A percentile compares a stretch with the other conserved stretches of the same genome.
phyloP scores from a whole-genome alignment of 164 flowering plant genomes.

The Magnolia officinalis region DNA sequence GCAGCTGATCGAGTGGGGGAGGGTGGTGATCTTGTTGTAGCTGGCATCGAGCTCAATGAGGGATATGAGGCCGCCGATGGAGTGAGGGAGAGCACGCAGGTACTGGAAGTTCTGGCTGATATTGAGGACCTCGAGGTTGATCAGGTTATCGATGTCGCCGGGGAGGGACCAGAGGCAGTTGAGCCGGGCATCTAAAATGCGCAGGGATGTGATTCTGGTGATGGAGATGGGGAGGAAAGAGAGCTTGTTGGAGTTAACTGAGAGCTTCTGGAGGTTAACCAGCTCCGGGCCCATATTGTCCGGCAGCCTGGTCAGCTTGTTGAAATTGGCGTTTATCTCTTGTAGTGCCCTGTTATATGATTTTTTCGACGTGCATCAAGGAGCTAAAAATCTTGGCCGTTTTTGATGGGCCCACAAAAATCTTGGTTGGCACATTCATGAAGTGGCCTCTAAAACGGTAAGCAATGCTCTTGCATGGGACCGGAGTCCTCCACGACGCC shows the following conservation, averaged over 20 bases:
- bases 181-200: constrained; percentile 68
- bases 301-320: constrained; percentile 66
- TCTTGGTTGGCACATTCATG: too few species aligned
- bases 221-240: constrained; percentile 55
- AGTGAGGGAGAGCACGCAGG: constrained; percentile 62
- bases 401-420: too few species aligned
- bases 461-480: too few species aligned
- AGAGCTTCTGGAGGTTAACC: constrained; percentile 60
- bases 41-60: constrained; percentile 80
- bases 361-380: background rate
- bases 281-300: constrained; percentile 78
- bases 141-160: constrained; percentile 70
- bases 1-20: constrained; percentile 73
- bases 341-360: constrained; percentile 48
- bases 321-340: constrained; percentile 90
- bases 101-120: constrained; percentile 89
- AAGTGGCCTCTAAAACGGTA: too few species aligned
- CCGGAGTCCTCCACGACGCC: too few species aligned
- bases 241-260: constrained; percentile 85
- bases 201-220: constrained; percentile 61
- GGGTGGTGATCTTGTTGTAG: constrained; percentile 58
- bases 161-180: constrained; percentile 81
- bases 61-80: constrained; percentile 74
- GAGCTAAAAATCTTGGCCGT: too few species aligned
- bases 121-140: constrained; percentile 68